Evolutionary conservation across 176 grass and related monocot genomes (phyloP).

Genomic region (Pharus latifolius): DNA sequence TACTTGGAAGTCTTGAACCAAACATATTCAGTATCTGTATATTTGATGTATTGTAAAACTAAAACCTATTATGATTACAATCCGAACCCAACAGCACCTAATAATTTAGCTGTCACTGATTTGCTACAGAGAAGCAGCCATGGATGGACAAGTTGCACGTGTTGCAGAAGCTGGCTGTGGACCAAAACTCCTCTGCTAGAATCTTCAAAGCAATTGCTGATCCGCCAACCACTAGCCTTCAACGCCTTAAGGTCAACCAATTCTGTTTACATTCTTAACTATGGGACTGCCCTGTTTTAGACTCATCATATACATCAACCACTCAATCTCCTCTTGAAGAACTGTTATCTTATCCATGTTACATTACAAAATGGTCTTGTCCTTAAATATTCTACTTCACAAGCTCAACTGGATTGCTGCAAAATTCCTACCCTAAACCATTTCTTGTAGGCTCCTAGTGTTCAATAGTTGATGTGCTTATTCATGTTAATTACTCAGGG

Average conservation of each 20-base stretch:
- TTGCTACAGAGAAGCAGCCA: slow-evolving; percentile 54
- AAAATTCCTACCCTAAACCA: background rate
- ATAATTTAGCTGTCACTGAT: too few relatives aligned
- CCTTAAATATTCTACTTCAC: background rate
- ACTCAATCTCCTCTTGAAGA: background rate
- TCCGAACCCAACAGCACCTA: too few relatives aligned
- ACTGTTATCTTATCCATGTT: background rate
- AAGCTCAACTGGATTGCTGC: background rate
- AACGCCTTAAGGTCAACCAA: slow-evolving; percentile 68
- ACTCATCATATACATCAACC: background rate
- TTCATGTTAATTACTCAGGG: slow-evolving; percentile 25
- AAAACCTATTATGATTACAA: too few relatives aligned
- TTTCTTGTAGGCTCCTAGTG: too few relatives aligned
- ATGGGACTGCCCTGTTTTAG: too few relatives aligned
- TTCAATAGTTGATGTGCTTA: too few relatives aligned
- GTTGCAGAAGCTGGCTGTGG: slow-evolving; percentile 58
- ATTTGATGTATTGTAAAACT: too few relatives aligned
- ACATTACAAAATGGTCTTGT: slow-evolving; percentile 1
- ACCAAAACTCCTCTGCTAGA: slow-evolving; percentile 54
- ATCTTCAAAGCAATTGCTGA: slow-evolving; percentile 97
- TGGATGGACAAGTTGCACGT: slow-evolving; percentile 94
- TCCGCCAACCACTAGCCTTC: slow-evolving; percentile 92
- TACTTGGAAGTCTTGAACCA: too few relatives aligned
- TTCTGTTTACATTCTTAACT: background rate
- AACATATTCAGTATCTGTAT: too few relatives aligned